Base-by-base conservation (phyloP, 495 filamentous ascomycete species). In the Paragyromitra xinjiangensis region DNA sequence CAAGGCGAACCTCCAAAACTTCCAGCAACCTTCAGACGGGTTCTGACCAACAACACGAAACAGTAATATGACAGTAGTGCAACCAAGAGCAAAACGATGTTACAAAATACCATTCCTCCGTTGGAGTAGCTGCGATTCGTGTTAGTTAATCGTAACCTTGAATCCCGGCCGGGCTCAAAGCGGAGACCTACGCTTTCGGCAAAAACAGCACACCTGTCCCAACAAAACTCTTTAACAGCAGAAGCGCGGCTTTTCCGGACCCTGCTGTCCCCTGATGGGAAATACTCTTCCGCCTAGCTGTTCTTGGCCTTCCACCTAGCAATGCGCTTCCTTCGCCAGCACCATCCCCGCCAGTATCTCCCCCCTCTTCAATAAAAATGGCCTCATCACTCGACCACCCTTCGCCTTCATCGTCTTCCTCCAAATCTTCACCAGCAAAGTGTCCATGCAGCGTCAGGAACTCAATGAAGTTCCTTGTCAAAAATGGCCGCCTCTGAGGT, bases 171-270 rank as follows among this genome's bases (percentile, higher is more conserved):
- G 8, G 5, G 19, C 22, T 39, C 53, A 37, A 48, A 12, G 40
- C 50, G 42, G 45, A 26, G 37, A 68, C 71, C 29, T 56, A 90
- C 14, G 95, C 95, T 74, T 93, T 90, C 0, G 95, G 95, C 3
- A 99, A 86, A 86, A 99, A 99, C 40, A 99, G 85, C n/a, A 99
- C 95, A 42, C 95, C 95, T 1, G 95, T 99, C 12, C 95, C 95
- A 50, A 99, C 95, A 79, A 99, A 99, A 11, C 94, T 97, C 84
- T 99, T 99, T 63, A 99, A 88, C 48, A 99, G 87, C 24, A 98
- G 87, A 63, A 98, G 82, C 16, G 90, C 89, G 12, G 95, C 95
- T 56, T 83, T 83, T 26, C 81, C 81, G 7, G 69, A 75, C 37
- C 81, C 81, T 6, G 81, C 81, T 7, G 81, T 82, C 67, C 81